phyloP scores from a whole-genome alignment of 139 green algal genomes.

The Chlorella sp. region DNA sequence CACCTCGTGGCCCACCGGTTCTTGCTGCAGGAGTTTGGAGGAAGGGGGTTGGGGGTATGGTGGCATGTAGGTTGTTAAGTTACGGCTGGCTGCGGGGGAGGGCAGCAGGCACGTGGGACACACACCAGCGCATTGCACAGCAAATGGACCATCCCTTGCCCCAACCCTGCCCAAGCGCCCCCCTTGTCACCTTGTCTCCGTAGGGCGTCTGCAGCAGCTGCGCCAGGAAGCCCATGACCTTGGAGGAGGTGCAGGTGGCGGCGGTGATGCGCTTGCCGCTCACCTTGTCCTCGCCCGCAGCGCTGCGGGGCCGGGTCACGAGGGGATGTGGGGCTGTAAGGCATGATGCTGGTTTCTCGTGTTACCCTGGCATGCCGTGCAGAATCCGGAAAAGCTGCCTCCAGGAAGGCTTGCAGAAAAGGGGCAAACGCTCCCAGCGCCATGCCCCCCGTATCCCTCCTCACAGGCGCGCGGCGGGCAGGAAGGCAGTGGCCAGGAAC shows the following conservation, averaged over 20 bases:
- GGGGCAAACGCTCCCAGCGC: neutral
- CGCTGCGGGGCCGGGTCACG: no score
- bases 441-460: neutral
- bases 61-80: neutral
- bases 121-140: no score
- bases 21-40: neutral
- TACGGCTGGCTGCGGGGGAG: neutral
- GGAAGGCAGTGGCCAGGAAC: slow-evolving; percentile 45
- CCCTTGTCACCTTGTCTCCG: slow-evolving; percentile 29
- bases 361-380: no score
- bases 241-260: slow-evolving; percentile 27
- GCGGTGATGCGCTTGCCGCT: slow-evolving; percentile 9
- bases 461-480: slow-evolving; percentile 45
- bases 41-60: neutral
- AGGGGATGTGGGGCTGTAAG: no score
- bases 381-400: no score
- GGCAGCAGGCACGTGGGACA: neutral
- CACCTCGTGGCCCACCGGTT: slow-evolving; percentile 38
- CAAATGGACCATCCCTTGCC: neutral
- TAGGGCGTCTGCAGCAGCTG: slow-evolving; percentile 48
- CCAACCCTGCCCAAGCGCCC: neutral
- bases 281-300: slow-evolving; percentile 29
- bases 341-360: no score
- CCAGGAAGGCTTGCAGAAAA: neutral
- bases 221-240: slow-evolving; percentile 45